These are phyloP conservation scores for Elongisporangium senticosum DNA, from an alignment of 352 stramenopile genomes.

Conservation along the genomic window DNA sequence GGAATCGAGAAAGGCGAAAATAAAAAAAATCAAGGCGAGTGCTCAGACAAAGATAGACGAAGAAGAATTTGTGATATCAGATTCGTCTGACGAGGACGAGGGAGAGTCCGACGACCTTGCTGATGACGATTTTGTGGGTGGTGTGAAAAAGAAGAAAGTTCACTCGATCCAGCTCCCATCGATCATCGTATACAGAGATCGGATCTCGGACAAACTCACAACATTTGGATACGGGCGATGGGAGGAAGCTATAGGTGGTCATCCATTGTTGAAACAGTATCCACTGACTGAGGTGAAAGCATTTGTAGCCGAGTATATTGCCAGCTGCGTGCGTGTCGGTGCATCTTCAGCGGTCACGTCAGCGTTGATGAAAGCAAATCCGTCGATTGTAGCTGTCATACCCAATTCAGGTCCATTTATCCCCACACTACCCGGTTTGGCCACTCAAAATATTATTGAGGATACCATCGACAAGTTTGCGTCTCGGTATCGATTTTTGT, in stretches of 20 bases:
- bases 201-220: constrained; percentile 42
- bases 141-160: constrained; percentile 15
- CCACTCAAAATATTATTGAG: constrained; percentile 9
- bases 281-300: constrained; percentile 27
- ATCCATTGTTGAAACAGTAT: constrained; percentile 32
- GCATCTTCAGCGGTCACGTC: constrained; percentile 13
- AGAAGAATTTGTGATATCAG: constrained; percentile 75
- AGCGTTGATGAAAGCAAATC: constrained; percentile 9
- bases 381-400: not conserved
- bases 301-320: constrained; percentile 48
- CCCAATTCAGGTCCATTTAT: too few relatives aligned
- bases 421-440: not conserved
- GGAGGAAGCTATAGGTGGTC: constrained; percentile 49
- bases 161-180: constrained; percentile 23
- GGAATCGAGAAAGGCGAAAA: constrained; percentile 19
- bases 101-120: constrained; percentile 49
- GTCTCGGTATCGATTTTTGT: constrained; percentile 38
- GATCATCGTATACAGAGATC: constrained; percentile 34
- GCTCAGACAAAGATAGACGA: constrained; percentile 29
- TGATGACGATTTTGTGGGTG: constrained; percentile 34
- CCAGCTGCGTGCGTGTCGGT: constrained; percentile 38
- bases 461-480: constrained; percentile 31
- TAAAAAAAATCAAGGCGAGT: constrained; percentile 18
- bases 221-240: constrained; percentile 82
- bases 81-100: constrained; percentile 31